Conservation (phyloP, 768 basidiomycete genomes). For the Harrya chromipes region DNA sequence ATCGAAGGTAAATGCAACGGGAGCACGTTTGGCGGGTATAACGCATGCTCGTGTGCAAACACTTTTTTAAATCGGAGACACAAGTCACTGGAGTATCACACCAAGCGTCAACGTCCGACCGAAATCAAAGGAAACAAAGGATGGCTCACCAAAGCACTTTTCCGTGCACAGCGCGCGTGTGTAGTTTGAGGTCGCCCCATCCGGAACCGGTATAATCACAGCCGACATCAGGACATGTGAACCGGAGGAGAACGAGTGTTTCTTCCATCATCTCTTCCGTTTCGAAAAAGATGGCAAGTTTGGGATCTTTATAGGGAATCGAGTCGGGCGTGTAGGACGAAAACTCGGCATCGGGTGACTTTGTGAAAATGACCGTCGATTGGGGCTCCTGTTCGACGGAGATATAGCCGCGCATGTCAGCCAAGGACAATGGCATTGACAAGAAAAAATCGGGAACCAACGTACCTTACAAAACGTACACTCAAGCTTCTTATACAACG, state of each 20-base stretch:
- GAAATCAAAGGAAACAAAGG: not conserved
- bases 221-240: conserved; percentile 85
- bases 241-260: conserved; percentile 83
- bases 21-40: conserved; percentile 69
- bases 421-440: not conserved
- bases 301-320: conserved; percentile 65
- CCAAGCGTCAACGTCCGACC: not conserved
- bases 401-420: not conserved
- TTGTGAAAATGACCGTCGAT: conserved; percentile 70
- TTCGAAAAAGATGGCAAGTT: conserved; percentile 83
- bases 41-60: conserved; percentile 90
- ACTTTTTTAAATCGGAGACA: conserved; percentile 91
- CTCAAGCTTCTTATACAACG: conserved; percentile 89
- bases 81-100: conserved; percentile 54
- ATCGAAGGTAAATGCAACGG: conserved; percentile 76
- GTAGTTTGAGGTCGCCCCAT: conserved; percentile 88
- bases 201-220: conserved; percentile 84
- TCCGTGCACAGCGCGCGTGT: conserved; percentile 72
- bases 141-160: conserved; percentile 70
- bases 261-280: conserved; percentile 94
- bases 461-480: conserved; percentile 95
- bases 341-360: conserved; percentile 59
- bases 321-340: conserved; percentile 51
- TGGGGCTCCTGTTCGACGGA: conserved; percentile 57
- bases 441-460: no score